Conservation (phyloP, 2,329 filamentous ascomycete species). For the Phialophora tarda region DNA sequence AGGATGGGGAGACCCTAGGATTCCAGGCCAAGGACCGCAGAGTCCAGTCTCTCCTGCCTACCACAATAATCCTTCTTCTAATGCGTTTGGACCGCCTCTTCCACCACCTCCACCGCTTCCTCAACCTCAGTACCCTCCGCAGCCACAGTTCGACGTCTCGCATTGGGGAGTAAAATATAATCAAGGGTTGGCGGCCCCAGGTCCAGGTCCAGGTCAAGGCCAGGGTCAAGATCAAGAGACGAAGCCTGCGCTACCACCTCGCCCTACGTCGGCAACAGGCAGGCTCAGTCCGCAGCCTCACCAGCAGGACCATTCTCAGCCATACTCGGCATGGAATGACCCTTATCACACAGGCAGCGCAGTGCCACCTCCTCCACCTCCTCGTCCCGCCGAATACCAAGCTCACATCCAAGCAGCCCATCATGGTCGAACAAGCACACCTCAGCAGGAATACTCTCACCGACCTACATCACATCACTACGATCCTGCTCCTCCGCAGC, state of each 20-base stretch:
- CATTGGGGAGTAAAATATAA: slow-evolving; percentile 52
- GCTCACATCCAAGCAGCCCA: slow-evolving; percentile 41
- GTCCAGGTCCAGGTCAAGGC: slow-evolving; percentile 21
- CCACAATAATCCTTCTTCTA: slow-evolving; percentile 1
- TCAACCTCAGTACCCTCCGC: slow-evolving; percentile 20
- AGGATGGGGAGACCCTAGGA: slow-evolving; percentile 39
- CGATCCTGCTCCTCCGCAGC: slow-evolving; percentile 41
- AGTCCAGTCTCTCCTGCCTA: slow-evolving; percentile 31
- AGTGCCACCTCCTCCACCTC: slow-evolving; percentile 42
- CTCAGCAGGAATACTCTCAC: slow-evolving; percentile 44
- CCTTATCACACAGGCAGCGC: slow-evolving; percentile 33
- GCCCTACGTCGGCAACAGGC: slow-evolving; percentile 34
- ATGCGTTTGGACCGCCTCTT: slow-evolving; percentile 33
- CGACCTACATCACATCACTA: slow-evolving; percentile 43
- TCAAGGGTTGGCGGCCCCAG: slow-evolving; percentile 25
- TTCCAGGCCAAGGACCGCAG: slow-evolving; percentile 19
- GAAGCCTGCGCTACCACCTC: slow-evolving; percentile 38
- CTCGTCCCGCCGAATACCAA: slow-evolving; percentile 49
- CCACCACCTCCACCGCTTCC: slow-evolving; percentile 28
- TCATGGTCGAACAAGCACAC: slow-evolving; percentile 41
- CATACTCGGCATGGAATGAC: slow-evolving; percentile 33
- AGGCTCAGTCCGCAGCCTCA: slow-evolving; percentile 31
- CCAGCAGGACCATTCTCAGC: slow-evolving; percentile 30
- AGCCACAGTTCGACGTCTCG: slow-evolving; percentile 43
- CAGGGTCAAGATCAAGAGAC: slow-evolving; percentile 25